phyloP scores from a whole-genome alignment of 2,329 filamentous ascomycete species.

The Fusarium pseudocircinatum region DNA sequence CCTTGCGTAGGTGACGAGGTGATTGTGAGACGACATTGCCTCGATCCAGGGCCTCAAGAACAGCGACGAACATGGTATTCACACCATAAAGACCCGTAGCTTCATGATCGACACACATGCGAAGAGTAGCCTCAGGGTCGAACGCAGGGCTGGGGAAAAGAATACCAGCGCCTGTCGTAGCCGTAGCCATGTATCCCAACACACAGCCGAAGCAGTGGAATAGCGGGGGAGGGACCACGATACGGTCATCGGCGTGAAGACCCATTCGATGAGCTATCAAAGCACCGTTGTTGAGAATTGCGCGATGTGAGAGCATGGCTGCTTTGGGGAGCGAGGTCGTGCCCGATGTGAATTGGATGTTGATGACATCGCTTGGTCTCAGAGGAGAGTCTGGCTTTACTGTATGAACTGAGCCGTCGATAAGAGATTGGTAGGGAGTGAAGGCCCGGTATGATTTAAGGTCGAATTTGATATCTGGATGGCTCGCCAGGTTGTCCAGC shows the following conservation, averaged over 20 bases:
- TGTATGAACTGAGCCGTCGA: slow-evolving; percentile 44
- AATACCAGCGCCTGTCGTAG: slow-evolving; percentile 80
- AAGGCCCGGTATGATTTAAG: slow-evolving; percentile 54
- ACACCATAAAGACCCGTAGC: slow-evolving; percentile 84
- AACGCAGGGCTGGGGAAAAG: slow-evolving; percentile 90
- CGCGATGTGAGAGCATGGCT: slow-evolving; percentile 84
- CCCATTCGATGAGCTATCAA: slow-evolving; percentile 89
- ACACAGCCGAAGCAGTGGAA: slow-evolving; percentile 94
- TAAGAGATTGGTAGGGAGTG: slow-evolving; percentile 57
- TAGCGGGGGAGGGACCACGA: slow-evolving; percentile 86
- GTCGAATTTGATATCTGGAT: slow-evolving; percentile 56
- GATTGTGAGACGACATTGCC: slow-evolving; percentile 41
- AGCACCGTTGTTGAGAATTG: slow-evolving; percentile 91
- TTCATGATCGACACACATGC: slow-evolving; percentile 61
- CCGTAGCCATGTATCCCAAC: slow-evolving; percentile 95
- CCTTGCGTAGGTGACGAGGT: slow-evolving; percentile 72
- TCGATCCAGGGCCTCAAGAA: slow-evolving; percentile 77
- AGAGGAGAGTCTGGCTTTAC: slow-evolving; percentile 59
- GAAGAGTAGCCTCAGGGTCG: slow-evolving; percentile 77
- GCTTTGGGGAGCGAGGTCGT: slow-evolving; percentile 93
- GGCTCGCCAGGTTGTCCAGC: slow-evolving; percentile 76
- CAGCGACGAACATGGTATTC: slow-evolving; percentile 91
- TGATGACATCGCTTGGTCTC: slow-evolving; percentile 76
- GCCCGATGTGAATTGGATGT: slow-evolving; percentile 98
- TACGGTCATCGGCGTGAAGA: slow-evolving; percentile 75